Conservation (phyloP, 805 yeast genomes). For the Nakazawaea ambrosiae region DNA sequence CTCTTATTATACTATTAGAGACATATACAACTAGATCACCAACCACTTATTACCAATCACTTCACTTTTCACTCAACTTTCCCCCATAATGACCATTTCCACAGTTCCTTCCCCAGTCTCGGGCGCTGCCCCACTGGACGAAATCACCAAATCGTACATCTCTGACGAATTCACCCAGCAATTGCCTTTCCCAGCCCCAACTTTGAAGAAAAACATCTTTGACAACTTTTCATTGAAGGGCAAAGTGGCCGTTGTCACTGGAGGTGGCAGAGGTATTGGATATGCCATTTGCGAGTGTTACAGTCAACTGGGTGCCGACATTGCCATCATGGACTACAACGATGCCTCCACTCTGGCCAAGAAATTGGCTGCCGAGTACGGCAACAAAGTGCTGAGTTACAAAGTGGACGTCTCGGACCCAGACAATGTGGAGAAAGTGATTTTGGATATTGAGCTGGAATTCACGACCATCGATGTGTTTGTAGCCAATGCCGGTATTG, state of each 20-base stretch:
- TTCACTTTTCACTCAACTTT: no score
- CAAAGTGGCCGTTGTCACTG: conserved; percentile 79
- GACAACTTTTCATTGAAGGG: conserved; percentile 76
- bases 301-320: conserved; percentile 83
- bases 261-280: conserved; percentile 82
- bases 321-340: conserved; percentile 40
- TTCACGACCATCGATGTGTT: conserved; percentile 35
- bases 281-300: conserved; percentile 74
- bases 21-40: no score
- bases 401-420: conserved; percentile 24
- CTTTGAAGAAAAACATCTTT: conserved; percentile 41
- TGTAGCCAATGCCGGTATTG: conserved; percentile 36
- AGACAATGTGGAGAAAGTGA: conserved; percentile 23
- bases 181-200: conserved; percentile 46
- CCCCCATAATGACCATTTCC: conserved; percentile 7
- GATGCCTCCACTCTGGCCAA: conserved; percentile 27
- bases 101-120: not conserved
- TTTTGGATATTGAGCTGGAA: conserved; percentile 26
- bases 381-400: conserved; percentile 15
- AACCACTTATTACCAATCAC: no score
- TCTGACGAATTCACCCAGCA: conserved; percentile 21
- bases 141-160: conserved; percentile 9
- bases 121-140: not conserved
- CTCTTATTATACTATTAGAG: no score
- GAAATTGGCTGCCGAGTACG: conserved; percentile 31